Percentiles rank a stretch among this genome's conserved stretches.
Evolutionary conservation across 208 protist species (phyloP).

Genomic region (Herpetomonas tarakana): DNA sequence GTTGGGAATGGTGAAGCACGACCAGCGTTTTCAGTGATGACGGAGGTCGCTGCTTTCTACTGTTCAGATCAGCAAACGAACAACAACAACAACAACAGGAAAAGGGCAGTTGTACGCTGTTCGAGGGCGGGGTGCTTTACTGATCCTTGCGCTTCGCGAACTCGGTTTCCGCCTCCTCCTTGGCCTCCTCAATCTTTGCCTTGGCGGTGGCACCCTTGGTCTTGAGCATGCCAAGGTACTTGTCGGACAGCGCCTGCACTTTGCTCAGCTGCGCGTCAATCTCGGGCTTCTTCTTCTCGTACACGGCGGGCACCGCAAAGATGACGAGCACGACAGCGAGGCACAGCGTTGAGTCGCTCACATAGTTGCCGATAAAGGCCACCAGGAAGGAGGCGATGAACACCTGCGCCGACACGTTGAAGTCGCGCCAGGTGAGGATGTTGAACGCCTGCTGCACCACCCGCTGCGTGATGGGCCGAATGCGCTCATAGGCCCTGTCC

Average conservation of each 20-base stretch:
- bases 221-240: slow-evolving; percentile 46
- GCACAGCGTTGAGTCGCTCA: slow-evolving; percentile 61
- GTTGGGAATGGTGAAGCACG: no score
- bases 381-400: slow-evolving; percentile 39
- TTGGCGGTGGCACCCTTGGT: slow-evolving; percentile 33
- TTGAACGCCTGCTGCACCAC: slow-evolving; percentile 22
- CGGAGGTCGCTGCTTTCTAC: no score
- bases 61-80: no score
- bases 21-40: no score
- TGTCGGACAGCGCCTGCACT: slow-evolving; percentile 22
- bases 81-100: no score
- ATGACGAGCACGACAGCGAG: slow-evolving; percentile 27
- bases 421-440: slow-evolving; percentile 68
- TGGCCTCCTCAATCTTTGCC: slow-evolving; percentile 17
- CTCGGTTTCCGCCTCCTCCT: slow-evolving; percentile 20
- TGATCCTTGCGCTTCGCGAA: slow-evolving; percentile 33
- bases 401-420: slow-evolving; percentile 35
- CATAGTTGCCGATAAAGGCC: slow-evolving; percentile 67
- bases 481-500: slow-evolving; percentile 43
- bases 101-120: no score
- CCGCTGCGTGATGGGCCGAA: slow-evolving; percentile 35
- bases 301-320: slow-evolving; percentile 59
- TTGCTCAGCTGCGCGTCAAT: slow-evolving; percentile 43
- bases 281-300: slow-evolving; percentile 68
- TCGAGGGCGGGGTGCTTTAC: slow-evolving; percentile 17